Evolutionary conservation across 2,329 filamentous ascomycete species (phyloP).

Genomic region (Colletotrichum filicis): DNA sequence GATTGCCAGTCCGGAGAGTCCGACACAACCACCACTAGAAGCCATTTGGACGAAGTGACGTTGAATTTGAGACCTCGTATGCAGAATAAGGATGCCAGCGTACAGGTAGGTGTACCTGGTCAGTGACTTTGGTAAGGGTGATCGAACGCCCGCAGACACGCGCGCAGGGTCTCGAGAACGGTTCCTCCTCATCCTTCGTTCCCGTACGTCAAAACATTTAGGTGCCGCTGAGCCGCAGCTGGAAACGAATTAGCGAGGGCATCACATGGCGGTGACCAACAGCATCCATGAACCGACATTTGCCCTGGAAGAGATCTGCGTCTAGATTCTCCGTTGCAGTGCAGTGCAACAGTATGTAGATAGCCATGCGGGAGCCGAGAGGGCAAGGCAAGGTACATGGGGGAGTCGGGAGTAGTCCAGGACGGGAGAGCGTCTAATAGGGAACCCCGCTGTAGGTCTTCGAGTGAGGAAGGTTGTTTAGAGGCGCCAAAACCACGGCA

Average conservation of each 20-base stretch:
- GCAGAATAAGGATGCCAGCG: too few relatives aligned
- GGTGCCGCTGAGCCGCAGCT: constrained; percentile 6
- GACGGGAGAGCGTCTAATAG: background rate
- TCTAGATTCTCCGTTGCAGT: background rate
- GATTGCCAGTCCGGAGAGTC: background rate
- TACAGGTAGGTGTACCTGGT: background rate
- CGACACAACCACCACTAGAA: background rate
- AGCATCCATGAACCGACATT: background rate
- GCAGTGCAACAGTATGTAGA: background rate
- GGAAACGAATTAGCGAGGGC: background rate
- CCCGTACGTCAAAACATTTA: constrained; percentile 1
- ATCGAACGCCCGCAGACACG: background rate
- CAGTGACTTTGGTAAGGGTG: background rate
- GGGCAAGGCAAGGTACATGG: constrained; percentile 22
- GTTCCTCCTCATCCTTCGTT: constrained; percentile 4
- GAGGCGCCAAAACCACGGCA: background rate
- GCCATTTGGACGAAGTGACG: background rate
- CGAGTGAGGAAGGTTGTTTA: background rate
- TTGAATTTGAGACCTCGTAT: background rate
- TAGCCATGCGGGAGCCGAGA: background rate
- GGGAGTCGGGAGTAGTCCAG: background rate
- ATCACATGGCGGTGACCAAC: background rate
- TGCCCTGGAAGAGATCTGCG: background rate
- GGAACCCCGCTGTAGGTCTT: constrained; percentile 17
- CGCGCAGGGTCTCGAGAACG: background rate